Percentiles rank a stretch among this genome's conserved stretches.
phyloP scores from a whole-genome alignment of 2,329 filamentous ascomycete species.

The Xylariaceae sp. region DNA sequence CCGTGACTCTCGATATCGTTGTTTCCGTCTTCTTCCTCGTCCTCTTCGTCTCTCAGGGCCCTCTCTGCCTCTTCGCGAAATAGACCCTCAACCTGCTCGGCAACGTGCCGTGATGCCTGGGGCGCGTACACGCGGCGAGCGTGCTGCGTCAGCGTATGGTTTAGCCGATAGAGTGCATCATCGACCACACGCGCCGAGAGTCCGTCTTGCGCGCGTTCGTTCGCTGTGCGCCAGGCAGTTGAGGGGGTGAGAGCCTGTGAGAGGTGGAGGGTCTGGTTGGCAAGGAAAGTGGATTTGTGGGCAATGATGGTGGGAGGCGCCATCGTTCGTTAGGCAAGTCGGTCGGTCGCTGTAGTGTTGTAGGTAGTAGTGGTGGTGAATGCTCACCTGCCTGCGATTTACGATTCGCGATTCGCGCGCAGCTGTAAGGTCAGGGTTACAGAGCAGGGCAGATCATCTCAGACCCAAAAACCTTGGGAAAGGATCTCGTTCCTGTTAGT shows the following conservation, averaged over 20 bases:
- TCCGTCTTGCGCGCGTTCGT: conserved; percentile 48
- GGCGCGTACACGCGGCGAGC: conserved; percentile 69
- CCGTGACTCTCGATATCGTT: conserved; percentile 44
- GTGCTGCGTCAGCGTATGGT: conserved; percentile 69
- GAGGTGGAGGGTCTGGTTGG: conserved; percentile 66
- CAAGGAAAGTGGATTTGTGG: conserved; percentile 69
- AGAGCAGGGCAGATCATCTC: too few relatives aligned
- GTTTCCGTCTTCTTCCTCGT: conserved; percentile 42
- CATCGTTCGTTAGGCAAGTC: conserved; percentile 38
- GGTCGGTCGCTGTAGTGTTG: too few relatives aligned
- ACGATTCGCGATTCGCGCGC: too few relatives aligned
- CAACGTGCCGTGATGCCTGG: conserved; percentile 72
- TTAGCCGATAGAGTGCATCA: conserved; percentile 63
- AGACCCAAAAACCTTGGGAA: too few relatives aligned
- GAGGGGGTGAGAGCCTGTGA: conserved; percentile 64
- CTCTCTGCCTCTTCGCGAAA: conserved; percentile 60
- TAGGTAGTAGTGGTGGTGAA: too few relatives aligned
- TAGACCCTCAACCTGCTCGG: conserved; percentile 72
- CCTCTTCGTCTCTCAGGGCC: conserved; percentile 45
- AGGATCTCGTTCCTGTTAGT: too few relatives aligned
- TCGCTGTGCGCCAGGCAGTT: conserved; percentile 56
- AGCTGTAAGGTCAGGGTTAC: too few relatives aligned
- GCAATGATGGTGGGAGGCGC: conserved; percentile 62
- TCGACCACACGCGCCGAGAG: conserved; percentile 59
- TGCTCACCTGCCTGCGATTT: too few relatives aligned